Evolutionary conservation across 495 filamentous ascomycete genomes (phyloP), one percentile per base, ranked within the genome.

Genomic region (Alectoria sarmentosa): DNA sequence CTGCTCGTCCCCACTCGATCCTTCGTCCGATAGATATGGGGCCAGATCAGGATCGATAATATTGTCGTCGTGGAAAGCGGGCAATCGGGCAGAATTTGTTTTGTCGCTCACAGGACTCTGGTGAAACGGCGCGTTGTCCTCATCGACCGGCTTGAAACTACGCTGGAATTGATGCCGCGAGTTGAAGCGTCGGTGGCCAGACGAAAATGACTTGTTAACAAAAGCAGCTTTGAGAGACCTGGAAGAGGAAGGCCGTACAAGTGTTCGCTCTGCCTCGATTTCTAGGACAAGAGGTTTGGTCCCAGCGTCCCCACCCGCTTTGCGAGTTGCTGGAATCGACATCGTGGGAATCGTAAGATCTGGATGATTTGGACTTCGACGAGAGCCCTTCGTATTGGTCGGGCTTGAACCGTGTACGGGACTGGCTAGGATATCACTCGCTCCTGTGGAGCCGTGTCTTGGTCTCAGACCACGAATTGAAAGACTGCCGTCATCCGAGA

Each of bases 41-140:
- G 92, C 92, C 21, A 98, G 78, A 70, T 98, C 95, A 5, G 95
- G 93, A 70, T 99, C 95, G 71, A 98, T 98, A 67, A 99, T 96
- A 69, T 90, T 97, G 72, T 99, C 95, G 68, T 91, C 91, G 71
- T 98, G 95, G 69, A 98, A 98, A 36, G 93, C 91, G 41, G 92
- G 88, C 11, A 96, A 80, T 19, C 84, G 83, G n/a, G 83, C 79
- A 62, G 85, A 86, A 58, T 79, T 81, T 23, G 77, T 75, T 36
- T 84, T 77, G 58, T 96, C 90, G 61, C 86, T 85, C 26, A 68
- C 74, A 57, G 83, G 78, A 42, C 86, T 84, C 57, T 88, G 87
- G 66, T 96, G 92, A 70, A 98, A 99, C 3, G 95, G 95, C 6
- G 90, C 95, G 65, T 90, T 83, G 59, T 96, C 90, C 74, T 80